Evolutionary conservation across 768 basidiomycete genomes (phyloP).

Genomic region (Rhizopogon roseolus): DNA sequence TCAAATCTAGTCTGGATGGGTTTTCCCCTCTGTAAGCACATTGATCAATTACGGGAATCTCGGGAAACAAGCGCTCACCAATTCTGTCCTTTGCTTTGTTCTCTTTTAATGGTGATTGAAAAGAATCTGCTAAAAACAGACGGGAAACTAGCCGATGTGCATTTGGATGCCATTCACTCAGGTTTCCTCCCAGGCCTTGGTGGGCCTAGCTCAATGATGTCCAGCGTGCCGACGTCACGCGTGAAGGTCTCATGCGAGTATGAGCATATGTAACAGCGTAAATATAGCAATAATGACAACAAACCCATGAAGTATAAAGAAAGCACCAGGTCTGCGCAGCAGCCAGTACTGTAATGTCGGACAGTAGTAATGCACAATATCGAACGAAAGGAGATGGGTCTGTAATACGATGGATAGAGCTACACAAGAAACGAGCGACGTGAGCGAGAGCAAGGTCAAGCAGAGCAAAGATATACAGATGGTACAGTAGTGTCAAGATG

Average conservation of each 20-base stretch:
- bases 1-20: not conserved
- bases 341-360: not conserved
- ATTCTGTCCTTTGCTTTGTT: not conserved
- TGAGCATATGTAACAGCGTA: not conserved
- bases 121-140: not conserved
- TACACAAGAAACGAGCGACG: slow-evolving; percentile 2
- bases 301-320: not conserved
- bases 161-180: not conserved
- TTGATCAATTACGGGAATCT: not conserved
- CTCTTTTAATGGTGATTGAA: not conserved
- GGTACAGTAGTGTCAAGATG: not conserved
- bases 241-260: too few species aligned
- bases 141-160: not conserved
- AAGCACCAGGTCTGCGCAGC: not conserved
- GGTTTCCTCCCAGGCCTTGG: not conserved
- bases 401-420: not conserved
- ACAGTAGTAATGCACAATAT: not conserved
- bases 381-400: not conserved
- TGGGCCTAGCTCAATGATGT: not conserved
- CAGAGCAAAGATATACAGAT: not conserved
- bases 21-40: not conserved
- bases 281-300: not conserved
- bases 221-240: not conserved
- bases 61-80: not conserved
- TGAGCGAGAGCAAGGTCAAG: not conserved